Base-by-base conservation (phyloP, 2,329 filamentous ascomycete genomes). In the Aspergillus puulaauensis region DNA sequence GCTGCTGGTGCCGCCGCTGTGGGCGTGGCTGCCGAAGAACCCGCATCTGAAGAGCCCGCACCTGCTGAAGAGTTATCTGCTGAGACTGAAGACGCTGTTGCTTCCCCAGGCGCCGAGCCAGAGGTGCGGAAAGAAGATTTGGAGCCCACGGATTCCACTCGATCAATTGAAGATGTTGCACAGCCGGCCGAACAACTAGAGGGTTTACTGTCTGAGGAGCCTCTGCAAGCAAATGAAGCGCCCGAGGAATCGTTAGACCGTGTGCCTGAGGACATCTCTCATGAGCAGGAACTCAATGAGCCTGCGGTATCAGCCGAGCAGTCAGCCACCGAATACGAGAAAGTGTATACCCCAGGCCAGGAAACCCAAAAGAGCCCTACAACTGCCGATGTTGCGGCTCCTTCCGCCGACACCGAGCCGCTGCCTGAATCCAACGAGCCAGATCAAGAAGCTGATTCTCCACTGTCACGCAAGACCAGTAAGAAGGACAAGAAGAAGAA, bases 401-500 rank as follows among this genome's bases (percentile, higher is more conserved):
- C 35, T 37, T 40, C 44, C 3, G 47, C 47, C 3, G 39, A 43
- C 14, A 15, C 24, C 14, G 55, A 41, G 15, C 17, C 24, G 6
- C 15, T 24, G 2, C 45, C 40, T n/a, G 56, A 54, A 21, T 31
- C 43, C 15, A 21, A n/a, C 27, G 33, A 48, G 23, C 39, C 8
- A 12, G 40, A 54, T 5, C 46, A 58, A 41, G 59, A 56, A 17
- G 15, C 45, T 19, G 63, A 65, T 35, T 19, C 46, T 46, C n/a
- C 54, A 11, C 48, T 61, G 6, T 57, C 57, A 6, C 61, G 62
- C 39, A 64, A 61, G 33, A 52, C 17, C 21, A 64, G 62, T 56
- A 68, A 64, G 39, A 64, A 64, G 54, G 65, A 61, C 39, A 61
- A 61, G 53, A 65, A 65, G 56, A 66, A 67, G 45, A 67, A 64